Base-by-base conservation (phyloP, 805 yeast genomes). In the Barnettozyma botsteinii region DNA sequence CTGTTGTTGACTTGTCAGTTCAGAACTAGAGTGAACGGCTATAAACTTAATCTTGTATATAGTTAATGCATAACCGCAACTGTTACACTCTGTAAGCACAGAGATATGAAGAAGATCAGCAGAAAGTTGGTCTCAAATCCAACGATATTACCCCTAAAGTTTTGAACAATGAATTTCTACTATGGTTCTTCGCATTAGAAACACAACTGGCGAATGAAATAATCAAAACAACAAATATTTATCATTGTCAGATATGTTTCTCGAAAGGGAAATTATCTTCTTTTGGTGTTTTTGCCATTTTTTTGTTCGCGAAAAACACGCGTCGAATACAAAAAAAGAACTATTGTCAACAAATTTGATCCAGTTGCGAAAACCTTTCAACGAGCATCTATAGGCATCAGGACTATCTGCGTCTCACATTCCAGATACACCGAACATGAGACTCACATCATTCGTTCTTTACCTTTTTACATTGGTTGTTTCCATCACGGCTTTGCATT, bases 401-500 rank as follows among this genome's bases (percentile, higher is more conserved):
- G 13, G 15, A n/a, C 6, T 14, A 30, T 20, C 6, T 5, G 17
- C n/a, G 21, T 27, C 15, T 20, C 30, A 22, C 11, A 14, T 18
- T 15, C 23, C 18, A 31, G 15, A n/a, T 21, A 29, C 12, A 14
- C 5, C n/a, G 37, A 33, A 22, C n/a, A 52, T 55, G 56, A 51
- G 38, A 37, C 27, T 32, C 20, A 17, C 33, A 13, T 15, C 35
- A 8, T 17, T 49, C 20, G 19, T 48, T 12, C 11, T 51, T n/a
- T 42, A 38, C 29, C 28, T 51, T 11, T 39, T 45, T 17, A 28
- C 52, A 3, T 26, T 50, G 3, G 14, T 48, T 20, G 18, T 38
- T 9, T 30, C 50, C n/a, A 64, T 54, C 18, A 45, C 50, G 19
- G 73, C 72, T 12, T 62, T 78, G 47, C 76, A 69, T 53, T 65